These are phyloP conservation scores for Coniochaeta ligniaria DNA, from an alignment of 2,329 filamentous ascomycete species.

Conservation along the genomic window DNA sequence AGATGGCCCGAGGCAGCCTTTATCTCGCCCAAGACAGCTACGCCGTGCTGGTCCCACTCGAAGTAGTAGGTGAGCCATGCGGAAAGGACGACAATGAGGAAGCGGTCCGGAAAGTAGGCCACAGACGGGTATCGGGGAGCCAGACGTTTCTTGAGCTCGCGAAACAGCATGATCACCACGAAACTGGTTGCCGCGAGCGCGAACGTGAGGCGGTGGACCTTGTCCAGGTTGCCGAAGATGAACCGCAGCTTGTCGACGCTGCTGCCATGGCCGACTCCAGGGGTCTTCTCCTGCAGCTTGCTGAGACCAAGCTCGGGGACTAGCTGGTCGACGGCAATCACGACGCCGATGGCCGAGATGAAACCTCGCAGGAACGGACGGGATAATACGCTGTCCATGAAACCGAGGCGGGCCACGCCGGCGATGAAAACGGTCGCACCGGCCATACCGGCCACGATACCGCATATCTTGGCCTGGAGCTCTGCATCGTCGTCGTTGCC, in stretches of 20 bases:
- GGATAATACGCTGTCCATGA: constrained; percentile 89
- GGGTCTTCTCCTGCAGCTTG: constrained; percentile 51
- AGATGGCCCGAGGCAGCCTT: constrained; percentile 62
- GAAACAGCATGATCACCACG: constrained; percentile 81
- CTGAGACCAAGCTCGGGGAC: constrained; percentile 82
- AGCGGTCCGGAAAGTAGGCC: constrained; percentile 87
- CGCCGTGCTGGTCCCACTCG: constrained; percentile 70
- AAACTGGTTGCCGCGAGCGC: constrained; percentile 75
- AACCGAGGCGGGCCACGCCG: constrained; percentile 78
- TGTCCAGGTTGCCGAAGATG: constrained; percentile 56
- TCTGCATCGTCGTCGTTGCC: constrained; percentile 56
- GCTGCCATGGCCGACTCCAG: constrained; percentile 72
- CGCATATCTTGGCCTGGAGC: constrained; percentile 75
- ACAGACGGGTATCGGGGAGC: constrained; percentile 73
- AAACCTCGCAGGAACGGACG: constrained; percentile 89
- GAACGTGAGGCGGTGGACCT: constrained; percentile 68
- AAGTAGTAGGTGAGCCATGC: constrained; percentile 72
- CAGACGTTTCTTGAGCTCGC: constrained; percentile 73
- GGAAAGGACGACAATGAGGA: constrained; percentile 79
- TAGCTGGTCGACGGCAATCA: constrained; percentile 91
- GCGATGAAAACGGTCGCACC: constrained; percentile 85
- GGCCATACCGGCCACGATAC: constrained; percentile 80
- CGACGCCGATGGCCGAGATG: constrained; percentile 93
- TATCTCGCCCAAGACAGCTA: constrained; percentile 78
- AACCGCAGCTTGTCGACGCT: constrained; percentile 82